Percentiles rank a stretch among this genome's conserved stretches.
These are phyloP conservation scores for Vicia villosa DNA, from an alignment of 306 rosid genomes.

Conservation along the genomic window DNA sequence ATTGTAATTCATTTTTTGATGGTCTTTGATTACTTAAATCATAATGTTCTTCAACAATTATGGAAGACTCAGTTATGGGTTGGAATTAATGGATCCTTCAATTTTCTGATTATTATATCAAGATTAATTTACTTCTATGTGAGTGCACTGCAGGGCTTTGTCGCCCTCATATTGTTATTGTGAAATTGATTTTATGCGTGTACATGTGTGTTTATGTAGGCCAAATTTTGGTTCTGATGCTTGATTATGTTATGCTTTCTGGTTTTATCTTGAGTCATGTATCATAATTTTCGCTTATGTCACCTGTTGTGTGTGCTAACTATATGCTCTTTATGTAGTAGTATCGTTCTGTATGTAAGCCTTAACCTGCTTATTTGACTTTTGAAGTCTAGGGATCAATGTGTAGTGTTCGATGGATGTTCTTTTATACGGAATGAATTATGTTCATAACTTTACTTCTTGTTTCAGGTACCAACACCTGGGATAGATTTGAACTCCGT, in stretches of 20 bases:
- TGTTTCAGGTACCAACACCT: slow-evolving; percentile 80
- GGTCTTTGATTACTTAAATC: too few species aligned
- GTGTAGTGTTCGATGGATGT: neutral
- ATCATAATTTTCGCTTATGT: too few species aligned
- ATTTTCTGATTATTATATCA: too few species aligned
- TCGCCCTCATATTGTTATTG: neutral
- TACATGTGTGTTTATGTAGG: neutral
- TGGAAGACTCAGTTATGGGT: too few species aligned
- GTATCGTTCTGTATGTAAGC: neutral
- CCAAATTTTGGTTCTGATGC: neutral
- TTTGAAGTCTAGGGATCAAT: neutral
- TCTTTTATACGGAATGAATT: neutral
- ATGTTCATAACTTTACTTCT: neutral
- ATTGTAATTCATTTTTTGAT: too few species aligned
- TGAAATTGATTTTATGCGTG: neutral
- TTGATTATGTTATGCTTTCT: neutral
- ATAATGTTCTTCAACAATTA: too few species aligned
- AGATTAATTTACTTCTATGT: neutral
- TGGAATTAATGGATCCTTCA: too few species aligned
- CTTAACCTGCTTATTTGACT: neutral
- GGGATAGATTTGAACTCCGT: slow-evolving; percentile 88
- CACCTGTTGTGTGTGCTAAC: neutral
- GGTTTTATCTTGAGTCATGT: too few species aligned
- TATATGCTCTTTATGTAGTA: neutral
- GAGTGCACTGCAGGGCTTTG: neutral